Evolutionary conservation across 2,329 filamentous ascomycete species (phyloP), one percentile per base, ranked within the genome.

Genomic region (Fusarium nygamai): DNA sequence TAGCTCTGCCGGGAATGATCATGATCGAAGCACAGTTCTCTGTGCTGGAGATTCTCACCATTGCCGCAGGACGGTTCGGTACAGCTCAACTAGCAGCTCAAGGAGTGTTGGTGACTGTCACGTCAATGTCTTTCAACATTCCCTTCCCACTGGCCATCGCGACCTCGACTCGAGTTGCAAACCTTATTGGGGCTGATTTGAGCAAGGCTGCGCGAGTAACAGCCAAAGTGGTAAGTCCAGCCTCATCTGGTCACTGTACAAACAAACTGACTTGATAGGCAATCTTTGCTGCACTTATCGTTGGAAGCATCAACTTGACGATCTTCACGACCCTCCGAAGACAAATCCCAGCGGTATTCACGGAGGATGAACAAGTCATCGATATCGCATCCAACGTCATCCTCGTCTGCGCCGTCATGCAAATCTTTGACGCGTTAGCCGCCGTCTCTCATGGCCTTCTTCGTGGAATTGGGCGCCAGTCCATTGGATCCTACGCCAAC

Each of bases 1-100:
- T 98, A 14, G 94, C 95, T 0, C 84, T 98, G 5, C 95, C 95
- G 0, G 95, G 95, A 3, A 90, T 98, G 80, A 85, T 97, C 71
- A 98, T 98, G 94, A 92, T 98, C 2, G 91, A 96, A 79, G 94
- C 95, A 3, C 95, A 98, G 81, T 96, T 93, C 82, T 88, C 97
- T 5, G 94, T 95, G 6, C 96, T 98, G 78, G 95, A 98, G 81
- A 90, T 97, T 46, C 86, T 97, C 50, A 97, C 94, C 0, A 87
- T 98, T 19, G 91, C 91, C 4, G 90, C 93, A 0, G 93, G 92
- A 47, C 92, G 92, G 73, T 91, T 98, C 62, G 93, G 93, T 20
- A 91, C 93, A 0, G 91, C 90, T 5, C 89, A 92, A 64, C 88
- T 98, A 1, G 95, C 95, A 0, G 95, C 95, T 0, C 95, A 98